Evolutionary conservation across 2,329 filamentous ascomycete genomes (phyloP).

Genomic region (Fusarium annulatum): DNA sequence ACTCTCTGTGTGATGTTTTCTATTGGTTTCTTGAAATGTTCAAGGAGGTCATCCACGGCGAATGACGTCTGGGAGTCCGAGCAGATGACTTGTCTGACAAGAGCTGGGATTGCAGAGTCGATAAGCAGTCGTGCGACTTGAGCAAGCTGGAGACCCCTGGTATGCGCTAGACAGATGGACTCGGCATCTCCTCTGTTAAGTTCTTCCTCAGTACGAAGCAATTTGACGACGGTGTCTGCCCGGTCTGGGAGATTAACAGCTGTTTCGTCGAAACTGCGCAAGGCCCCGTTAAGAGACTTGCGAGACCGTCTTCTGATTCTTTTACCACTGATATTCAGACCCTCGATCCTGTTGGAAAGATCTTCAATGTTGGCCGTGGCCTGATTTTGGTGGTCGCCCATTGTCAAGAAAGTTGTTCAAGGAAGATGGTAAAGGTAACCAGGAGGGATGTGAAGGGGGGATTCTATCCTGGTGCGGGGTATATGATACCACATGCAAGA

Average conservation of each 20-base stretch:
- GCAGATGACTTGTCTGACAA: background rate
- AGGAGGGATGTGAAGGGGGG: background rate
- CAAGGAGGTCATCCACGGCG: background rate
- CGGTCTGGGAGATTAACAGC: background rate
- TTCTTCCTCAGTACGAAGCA: fast-evolving
- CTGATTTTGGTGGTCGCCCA: fast-evolving
- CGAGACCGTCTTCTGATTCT: fast-evolving
- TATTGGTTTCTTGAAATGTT: background rate
- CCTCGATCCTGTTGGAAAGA: fast-evolving
- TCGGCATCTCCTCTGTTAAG: background rate
- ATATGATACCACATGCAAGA: background rate
- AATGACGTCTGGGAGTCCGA: fast-evolving
- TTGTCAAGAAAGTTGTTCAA: background rate
- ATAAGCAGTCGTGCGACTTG: background rate
- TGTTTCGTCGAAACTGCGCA: background rate
- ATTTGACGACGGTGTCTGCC: fast-evolving
- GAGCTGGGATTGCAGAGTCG: background rate
- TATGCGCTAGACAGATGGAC: fast-evolving
- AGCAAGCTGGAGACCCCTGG: fast-evolving
- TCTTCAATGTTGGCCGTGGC: too few relatives aligned
- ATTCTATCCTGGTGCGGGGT: background rate
- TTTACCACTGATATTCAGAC: background rate
- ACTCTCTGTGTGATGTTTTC: background rate
- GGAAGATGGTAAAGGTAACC: too few relatives aligned
- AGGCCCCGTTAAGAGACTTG: background rate